Percentiles rank a stretch among this genome's conserved stretches.
These are phyloP conservation scores for Rehmannia glutinosa DNA, from an alignment of 257 asterid species.

Conservation along the genomic window DNA sequence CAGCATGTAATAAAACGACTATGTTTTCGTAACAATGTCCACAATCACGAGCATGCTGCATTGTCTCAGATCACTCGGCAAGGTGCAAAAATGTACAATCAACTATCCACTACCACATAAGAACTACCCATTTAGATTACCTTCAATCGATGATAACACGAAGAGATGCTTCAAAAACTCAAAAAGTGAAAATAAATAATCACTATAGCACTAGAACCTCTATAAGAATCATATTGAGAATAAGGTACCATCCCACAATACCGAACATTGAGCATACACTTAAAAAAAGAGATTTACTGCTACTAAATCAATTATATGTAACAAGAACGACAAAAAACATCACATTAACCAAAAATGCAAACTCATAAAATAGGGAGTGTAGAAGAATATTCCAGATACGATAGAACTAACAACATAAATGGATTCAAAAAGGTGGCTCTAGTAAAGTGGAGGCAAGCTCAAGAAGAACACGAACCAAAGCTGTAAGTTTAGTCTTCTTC, in stretches of 20 bases:
- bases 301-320: neutral
- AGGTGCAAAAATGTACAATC: too few relatives aligned
- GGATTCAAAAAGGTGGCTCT: slow-evolving; percentile 21
- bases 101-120: too few relatives aligned
- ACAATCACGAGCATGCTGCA: too few relatives aligned
- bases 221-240: neutral
- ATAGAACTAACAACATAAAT: slow-evolving; percentile 14
- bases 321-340: slow-evolving; percentile 1
- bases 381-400: slow-evolving; percentile 6
- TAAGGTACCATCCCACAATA: neutral
- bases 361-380: slow-evolving; percentile 1
- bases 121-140: too few relatives aligned
- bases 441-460: neutral
- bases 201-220: neutral
- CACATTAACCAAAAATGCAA: slow-evolving; percentile 17
- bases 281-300: neutral
- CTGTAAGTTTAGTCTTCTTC: slow-evolving; percentile 39
- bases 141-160: too few relatives aligned
- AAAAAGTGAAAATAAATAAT: too few relatives aligned
- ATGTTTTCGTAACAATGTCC: too few relatives aligned
- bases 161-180: too few relatives aligned
- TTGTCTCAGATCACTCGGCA: too few relatives aligned
- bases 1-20: too few relatives aligned
- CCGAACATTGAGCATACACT: neutral
- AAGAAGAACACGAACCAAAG: neutral